Evolutionary conservation across 345 rosid species (phyloP).

Genomic region (Carallia brachiata): DNA sequence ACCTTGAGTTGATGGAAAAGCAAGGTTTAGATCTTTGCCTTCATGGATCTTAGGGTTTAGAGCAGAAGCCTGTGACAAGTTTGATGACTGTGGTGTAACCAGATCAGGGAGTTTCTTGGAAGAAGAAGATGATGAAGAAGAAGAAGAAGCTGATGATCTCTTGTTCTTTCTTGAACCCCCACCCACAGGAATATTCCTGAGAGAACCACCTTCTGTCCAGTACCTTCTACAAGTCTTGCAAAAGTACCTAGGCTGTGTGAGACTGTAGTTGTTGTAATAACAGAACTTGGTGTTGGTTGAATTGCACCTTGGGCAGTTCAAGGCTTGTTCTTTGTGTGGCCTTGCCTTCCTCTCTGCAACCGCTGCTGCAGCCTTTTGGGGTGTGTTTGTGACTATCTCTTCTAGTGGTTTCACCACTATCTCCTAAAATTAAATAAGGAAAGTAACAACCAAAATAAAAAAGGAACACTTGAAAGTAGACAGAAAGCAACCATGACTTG

Average conservation of each 20-base stretch:
- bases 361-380: slow-evolving; percentile 17
- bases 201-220: slow-evolving; percentile 61
- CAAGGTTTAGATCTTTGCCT: slow-evolving; percentile 80
- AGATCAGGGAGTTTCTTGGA: slow-evolving; percentile 64
- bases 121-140: slow-evolving; percentile 32
- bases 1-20: slow-evolving; percentile 53
- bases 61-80: slow-evolving; percentile 26
- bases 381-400: slow-evolving; percentile 68
- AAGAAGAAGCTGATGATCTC: slow-evolving; percentile 50
- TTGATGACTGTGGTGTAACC: slow-evolving; percentile 36
- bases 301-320: slow-evolving; percentile 59
- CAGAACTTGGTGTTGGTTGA: slow-evolving; percentile 55
- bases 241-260: slow-evolving; percentile 57
- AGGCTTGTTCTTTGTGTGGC: slow-evolving; percentile 39
- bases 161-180: slow-evolving; percentile 62
- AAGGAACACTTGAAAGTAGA: background rate
- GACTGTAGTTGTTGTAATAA: slow-evolving; percentile 60
- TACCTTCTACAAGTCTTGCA: slow-evolving; percentile 63
- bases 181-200: slow-evolving; percentile 61
- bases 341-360: slow-evolving; percentile 32
- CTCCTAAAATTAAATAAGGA: slow-evolving; percentile 41
- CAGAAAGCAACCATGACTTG: slow-evolving; percentile 12
- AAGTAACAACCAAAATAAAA: background rate
- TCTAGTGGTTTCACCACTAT: slow-evolving; percentile 87
- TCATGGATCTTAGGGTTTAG: slow-evolving; percentile 59